Base-by-base conservation (phyloP, 495 filamentous ascomycete species). In the Niebla homalea region DNA sequence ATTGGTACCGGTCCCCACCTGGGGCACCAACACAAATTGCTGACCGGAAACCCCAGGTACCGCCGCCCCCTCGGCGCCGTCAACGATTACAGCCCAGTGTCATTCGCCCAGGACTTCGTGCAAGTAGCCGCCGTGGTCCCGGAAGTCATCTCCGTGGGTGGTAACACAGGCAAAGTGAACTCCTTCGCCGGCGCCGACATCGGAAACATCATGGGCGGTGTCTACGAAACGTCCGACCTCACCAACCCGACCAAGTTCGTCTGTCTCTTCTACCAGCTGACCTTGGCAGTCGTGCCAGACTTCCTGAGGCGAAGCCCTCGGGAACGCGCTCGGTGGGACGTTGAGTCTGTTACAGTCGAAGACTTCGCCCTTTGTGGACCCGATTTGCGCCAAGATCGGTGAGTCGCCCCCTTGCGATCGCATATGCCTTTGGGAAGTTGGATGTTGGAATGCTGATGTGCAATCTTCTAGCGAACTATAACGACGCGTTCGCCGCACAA, bases 131-230 rank as follows among this genome's bases (percentile, higher is more conserved):
- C 57, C 57, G 62, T 52, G 1, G 8, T 57, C 7, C 61, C 63
- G 0, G 32, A 60, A 41, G 52, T 66, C 48, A 41, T 63, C 25
- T 64, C 61, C 36, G 58, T 80, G 32, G 78, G 79, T 36, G 77
- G 78, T 19, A 82, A 82, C 59, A 70, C 67, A 5, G 75, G 75
- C 5, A 68, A 54, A 0, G 68, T 74, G 4, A 72, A 82, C 60
- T 69, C 68, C 43, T 82, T 80, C 54, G 61, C 67, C 5, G 70
- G 73, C 8, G 58, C 77, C 43, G 68, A 80, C 53, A 48, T 71
- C 1, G 61, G 55, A 0, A 59, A 74, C 43, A 46, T 81, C 38
- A 78, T 74, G 11, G 73, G 73, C 6, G 77, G 76, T 5, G 63
- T 71, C 11, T 68, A 67, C 50, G 67, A 70, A 41, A 23, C 63